These are phyloP conservation scores for Acanthamoeba polyphaga DNA, from an alignment of 208 protist genomes.

Conservation along the genomic window DNA sequence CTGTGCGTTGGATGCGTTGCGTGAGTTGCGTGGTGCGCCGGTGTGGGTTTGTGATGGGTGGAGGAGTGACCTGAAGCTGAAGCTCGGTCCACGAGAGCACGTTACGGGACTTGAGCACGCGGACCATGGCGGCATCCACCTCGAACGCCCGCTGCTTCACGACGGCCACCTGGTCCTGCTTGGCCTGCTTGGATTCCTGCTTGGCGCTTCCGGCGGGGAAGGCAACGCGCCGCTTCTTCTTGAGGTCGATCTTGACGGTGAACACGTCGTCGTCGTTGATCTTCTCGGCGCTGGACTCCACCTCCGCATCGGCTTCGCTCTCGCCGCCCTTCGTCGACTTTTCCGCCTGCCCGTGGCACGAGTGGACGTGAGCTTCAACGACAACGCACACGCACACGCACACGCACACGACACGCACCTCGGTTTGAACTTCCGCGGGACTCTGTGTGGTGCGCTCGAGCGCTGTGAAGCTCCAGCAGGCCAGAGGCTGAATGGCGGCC, in stretches of 20 bases:
- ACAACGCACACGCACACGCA: no score
- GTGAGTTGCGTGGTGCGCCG: no score
- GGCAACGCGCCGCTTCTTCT: conserved; percentile 47
- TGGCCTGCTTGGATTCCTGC: conserved; percentile 51
- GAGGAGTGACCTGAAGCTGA: neutral
- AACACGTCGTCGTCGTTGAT: conserved; percentile 73
- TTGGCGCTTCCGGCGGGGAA: conserved; percentile 74
- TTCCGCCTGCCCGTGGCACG: neutral
- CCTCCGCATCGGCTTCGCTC: conserved; percentile 16
- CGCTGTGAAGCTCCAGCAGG: conserved; percentile 57
- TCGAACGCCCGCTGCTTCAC: conserved; percentile 77
- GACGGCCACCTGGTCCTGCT: conserved; percentile 63
- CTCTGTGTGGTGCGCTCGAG: neutral
- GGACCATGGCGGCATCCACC: conserved; percentile 74
- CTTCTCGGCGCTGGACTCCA: conserved; percentile 2
- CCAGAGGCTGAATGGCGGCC: conserved; percentile 71
- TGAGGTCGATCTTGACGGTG: conserved; percentile 34
- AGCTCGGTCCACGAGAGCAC: conserved; percentile 73
- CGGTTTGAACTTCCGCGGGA: neutral
- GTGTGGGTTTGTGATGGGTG: neutral
- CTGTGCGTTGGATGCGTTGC: neutral
- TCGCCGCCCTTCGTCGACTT: neutral
- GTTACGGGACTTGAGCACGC: conserved; percentile 74
- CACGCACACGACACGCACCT: neutral
- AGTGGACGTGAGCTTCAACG: neutral